Percentiles rank a stretch among this genome's conserved stretches.
Conservation (phyloP, 768 basidiomycete species). For the Tricholoma matsutake region DNA sequence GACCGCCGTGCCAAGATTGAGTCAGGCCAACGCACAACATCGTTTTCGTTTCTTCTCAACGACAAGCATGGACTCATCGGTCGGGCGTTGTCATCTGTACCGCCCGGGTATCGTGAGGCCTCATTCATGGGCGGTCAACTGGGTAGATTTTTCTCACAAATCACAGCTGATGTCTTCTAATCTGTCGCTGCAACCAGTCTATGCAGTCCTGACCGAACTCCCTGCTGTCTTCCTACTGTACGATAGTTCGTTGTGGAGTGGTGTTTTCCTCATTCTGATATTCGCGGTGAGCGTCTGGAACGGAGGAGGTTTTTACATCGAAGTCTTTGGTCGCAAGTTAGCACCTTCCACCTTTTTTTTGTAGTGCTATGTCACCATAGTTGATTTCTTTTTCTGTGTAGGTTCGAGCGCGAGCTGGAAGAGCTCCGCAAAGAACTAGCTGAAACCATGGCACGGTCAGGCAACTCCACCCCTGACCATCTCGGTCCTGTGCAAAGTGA, state of each 20-base stretch:
- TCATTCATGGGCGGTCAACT: slow-evolving; percentile 87
- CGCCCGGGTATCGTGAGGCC: slow-evolving; percentile 57
- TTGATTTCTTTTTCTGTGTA: slow-evolving; percentile 26
- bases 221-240: slow-evolving; percentile 85
- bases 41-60: slow-evolving; percentile 84
- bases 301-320: slow-evolving; percentile 93
- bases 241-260: slow-evolving; percentile 75
- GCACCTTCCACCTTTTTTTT: slow-evolving; percentile 28
- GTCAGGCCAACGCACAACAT: slow-evolving; percentile 88
- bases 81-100: slow-evolving; percentile 56
- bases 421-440: slow-evolving; percentile 88
- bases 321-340: slow-evolving; percentile 95
- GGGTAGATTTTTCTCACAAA: slow-evolving; percentile 38
- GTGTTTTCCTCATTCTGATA: slow-evolving; percentile 71
- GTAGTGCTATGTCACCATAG: neutral
- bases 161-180: neutral
- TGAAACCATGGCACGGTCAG: slow-evolving; percentile 56
- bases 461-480: slow-evolving; percentile 46
- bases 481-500: slow-evolving; percentile 11
- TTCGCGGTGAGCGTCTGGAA: slow-evolving; percentile 94
- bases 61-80: slow-evolving; percentile 87
- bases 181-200: slow-evolving; percentile 45
- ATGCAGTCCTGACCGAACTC: slow-evolving; percentile 81
- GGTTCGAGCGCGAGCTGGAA: slow-evolving; percentile 92
- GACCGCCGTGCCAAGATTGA: slow-evolving; percentile 87